These are phyloP conservation scores for Dalbergia cochinchinensis DNA, from an alignment of 306 rosid genomes.

Conservation along the genomic window DNA sequence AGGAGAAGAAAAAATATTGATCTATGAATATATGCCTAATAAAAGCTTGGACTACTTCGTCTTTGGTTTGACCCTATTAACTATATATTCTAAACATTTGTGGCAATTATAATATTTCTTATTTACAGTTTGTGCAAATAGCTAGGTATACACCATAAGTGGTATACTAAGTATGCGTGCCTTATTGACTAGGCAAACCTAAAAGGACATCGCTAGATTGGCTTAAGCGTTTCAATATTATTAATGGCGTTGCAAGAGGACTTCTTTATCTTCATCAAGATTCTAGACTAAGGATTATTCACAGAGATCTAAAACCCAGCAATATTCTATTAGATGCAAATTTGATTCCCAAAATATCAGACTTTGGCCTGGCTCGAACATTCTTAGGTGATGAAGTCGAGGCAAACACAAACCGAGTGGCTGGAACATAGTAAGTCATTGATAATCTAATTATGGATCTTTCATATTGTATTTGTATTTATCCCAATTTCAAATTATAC, in stretches of 20 bases:
- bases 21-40: not conserved
- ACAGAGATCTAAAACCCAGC: not conserved
- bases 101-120: not conserved
- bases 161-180: not conserved
- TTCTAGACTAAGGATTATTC: not conserved
- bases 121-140: not conserved
- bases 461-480: not conserved
- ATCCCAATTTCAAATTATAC: not conserved
- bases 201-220: not conserved
- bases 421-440: not conserved
- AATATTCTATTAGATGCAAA: not conserved
- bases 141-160: not conserved
- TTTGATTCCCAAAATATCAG: not conserved
- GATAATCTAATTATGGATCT: not conserved
- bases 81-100: not conserved
- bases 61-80: not conserved
- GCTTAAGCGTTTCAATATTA: not conserved
- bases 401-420: not conserved
- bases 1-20: not conserved
- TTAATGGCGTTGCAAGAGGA: not conserved
- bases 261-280: slow-evolving; percentile 1
- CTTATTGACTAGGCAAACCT: not conserved
- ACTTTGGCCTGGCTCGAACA: not conserved
- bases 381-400: not conserved
- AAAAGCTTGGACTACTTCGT: not conserved